Evolutionary conservation across 441 rosid species (phyloP).

Genomic region (Jatropha multifida): DNA sequence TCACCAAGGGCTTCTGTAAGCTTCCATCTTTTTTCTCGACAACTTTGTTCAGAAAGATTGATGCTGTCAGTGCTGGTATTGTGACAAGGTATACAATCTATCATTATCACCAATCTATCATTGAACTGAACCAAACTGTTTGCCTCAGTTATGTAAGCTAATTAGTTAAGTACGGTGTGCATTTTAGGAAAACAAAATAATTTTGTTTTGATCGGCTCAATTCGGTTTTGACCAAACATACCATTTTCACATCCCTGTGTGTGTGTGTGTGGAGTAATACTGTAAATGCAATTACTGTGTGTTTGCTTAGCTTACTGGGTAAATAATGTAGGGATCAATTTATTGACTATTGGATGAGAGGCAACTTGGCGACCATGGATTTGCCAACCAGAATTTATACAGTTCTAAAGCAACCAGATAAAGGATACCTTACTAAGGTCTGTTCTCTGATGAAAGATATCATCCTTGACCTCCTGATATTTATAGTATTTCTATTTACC

Average conservation of each 20-base stretch:
- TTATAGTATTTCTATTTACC: neutral
- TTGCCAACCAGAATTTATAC: constrained; percentile 69
- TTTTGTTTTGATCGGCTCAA: too few relatives aligned
- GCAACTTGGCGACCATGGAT: constrained; percentile 82
- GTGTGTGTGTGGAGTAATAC: neutral
- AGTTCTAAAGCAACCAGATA: constrained; percentile 72
- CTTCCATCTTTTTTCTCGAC: constrained; percentile 90
- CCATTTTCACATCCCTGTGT: too few relatives aligned
- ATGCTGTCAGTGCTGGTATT: constrained; percentile 51
- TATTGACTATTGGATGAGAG: constrained; percentile 77
- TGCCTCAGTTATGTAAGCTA: too few relatives aligned
- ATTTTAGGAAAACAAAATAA: too few relatives aligned
- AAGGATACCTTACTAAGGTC: constrained; percentile 72
- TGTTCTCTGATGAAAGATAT: constrained; percentile 10
- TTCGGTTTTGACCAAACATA: too few relatives aligned
- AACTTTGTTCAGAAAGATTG: constrained; percentile 73
- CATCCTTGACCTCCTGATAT: neutral
- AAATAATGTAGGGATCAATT: constrained; percentile 62
- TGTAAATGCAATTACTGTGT: neutral
- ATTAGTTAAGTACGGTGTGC: too few relatives aligned
- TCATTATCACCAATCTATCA: constrained; percentile 1
- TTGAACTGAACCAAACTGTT: too few relatives aligned
- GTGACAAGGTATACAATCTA: constrained; percentile 65
- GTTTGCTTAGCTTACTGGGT: constrained; percentile 1
- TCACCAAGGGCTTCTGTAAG: constrained; percentile 85